Evolutionary conservation across 257 asterid species (phyloP), one percentile per base, ranked within the genome.

Genomic region (Jasminum sambac): DNA sequence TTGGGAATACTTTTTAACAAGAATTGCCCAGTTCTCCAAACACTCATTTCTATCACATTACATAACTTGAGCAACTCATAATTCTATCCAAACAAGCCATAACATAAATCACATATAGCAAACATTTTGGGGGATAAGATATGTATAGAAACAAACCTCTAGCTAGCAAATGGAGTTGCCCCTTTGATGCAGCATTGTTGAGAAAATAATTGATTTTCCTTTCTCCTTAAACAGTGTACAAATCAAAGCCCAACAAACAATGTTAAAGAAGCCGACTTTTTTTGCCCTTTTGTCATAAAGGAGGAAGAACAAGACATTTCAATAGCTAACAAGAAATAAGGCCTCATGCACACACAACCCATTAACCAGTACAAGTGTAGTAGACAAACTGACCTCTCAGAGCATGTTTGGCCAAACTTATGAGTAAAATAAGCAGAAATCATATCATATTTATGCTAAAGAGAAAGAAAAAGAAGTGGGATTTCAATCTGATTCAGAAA

Each of bases 121-220:
- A 30, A 30, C 36, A 30, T 30, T 30, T 30, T 30, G 36, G 1
- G 36, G 36, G 36, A 30, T 30, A 30, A 30, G 4, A 30, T 30
- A 30, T 30, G 36, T 30, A 30, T 1, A 30, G 4, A 30, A 30
- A 30, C 36, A 30, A 30, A 30, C 36, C 36, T 30, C 36, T 1
- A 30, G 36, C 36, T 1, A n/a, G n/a, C n/a, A 30, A 30, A 30
- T 30, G 36, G 36, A 30, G n/a, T n/a, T n/a, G n/a, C n/a, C n/a
- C n/a, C n/a, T n/a, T n/a, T n/a, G n/a, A n/a, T n/a, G n/a, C n/a
- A n/a, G n/a, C n/a, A n/a, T n/a, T n/a, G n/a, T n/a, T n/a, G 82
- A 75, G 88, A 80, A 84, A 82, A 87, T 80, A 84, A 81, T 84
- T 82, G 82, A 78, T 73, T 80, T 71, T 79, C 83, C 83, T 78